Percentiles rank a stretch among this genome's conserved stretches.
Evolutionary conservation across 352 stramenopile species (phyloP).

Genomic region (Phytophthora cajani): DNA sequence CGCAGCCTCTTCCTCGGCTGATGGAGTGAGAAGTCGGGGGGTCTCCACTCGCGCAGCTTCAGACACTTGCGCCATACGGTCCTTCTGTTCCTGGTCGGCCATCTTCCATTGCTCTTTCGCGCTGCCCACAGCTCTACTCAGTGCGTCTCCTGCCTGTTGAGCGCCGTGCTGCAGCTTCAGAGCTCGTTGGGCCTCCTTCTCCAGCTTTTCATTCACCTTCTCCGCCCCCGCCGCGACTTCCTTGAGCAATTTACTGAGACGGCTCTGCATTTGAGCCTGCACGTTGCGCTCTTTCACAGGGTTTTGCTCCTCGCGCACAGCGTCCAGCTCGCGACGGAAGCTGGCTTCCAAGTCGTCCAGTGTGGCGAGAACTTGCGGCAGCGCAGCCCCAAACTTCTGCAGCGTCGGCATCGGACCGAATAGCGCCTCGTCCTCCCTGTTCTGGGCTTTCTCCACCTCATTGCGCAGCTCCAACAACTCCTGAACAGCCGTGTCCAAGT

Average conservation of each 20-base stretch:
- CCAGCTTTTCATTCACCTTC: constrained; percentile 37
- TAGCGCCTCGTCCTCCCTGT: constrained; percentile 59
- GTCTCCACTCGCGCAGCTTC: not conserved
- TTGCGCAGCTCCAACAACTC: constrained; percentile 50
- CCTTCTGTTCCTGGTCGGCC: constrained; percentile 25
- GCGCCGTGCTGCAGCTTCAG: constrained; percentile 24
- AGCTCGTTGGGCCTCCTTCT: constrained; percentile 28
- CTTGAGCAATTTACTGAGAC: constrained; percentile 40
- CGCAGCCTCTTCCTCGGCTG: constrained; percentile 20
- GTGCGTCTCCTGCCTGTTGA: constrained; percentile 28
- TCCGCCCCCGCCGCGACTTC: constrained; percentile 41
- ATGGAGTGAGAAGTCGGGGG: not conserved
- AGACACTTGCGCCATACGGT: constrained; percentile 5
- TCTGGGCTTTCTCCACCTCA: constrained; percentile 49
- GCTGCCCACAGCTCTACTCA: constrained; percentile 21
- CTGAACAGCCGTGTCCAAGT: constrained; percentile 20
- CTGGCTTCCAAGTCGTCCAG: constrained; percentile 52
- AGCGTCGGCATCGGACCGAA: constrained; percentile 35
- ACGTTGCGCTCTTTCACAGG: constrained; percentile 55
- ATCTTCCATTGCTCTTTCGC: constrained; percentile 33
- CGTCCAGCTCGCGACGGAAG: constrained; percentile 49
- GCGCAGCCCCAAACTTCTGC: constrained; percentile 49
- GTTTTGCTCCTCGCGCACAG: constrained; percentile 64
- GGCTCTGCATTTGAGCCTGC: constrained; percentile 47
- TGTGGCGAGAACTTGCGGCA: constrained; percentile 46